phyloP scores from a whole-genome alignment of 192 early-diverging fungal species.

The Linnemannia exigua region DNA sequence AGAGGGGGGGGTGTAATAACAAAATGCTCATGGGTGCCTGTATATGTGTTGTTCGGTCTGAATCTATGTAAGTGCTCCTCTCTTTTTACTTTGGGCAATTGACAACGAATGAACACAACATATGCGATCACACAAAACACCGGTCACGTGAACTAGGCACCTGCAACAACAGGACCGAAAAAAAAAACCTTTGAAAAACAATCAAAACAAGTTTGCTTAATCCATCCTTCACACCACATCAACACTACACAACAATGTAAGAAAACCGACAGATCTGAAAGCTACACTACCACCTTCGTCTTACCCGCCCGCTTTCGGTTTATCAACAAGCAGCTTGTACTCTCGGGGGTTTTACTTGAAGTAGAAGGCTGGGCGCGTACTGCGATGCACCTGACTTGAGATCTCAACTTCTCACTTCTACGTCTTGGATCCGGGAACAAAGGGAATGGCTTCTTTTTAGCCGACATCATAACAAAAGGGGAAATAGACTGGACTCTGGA shows the following conservation, averaged over 20 bases:
- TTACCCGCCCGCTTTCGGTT: too few species aligned
- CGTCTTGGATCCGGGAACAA: neutral
- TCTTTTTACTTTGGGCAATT: neutral
- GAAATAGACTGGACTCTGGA: neutral
- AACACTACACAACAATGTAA: conserved; percentile 9
- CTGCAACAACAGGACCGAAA: neutral
- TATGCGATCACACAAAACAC: neutral
- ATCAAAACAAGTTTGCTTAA: conserved; percentile 10
- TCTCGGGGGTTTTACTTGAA: neutral
- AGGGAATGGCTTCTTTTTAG: neutral
- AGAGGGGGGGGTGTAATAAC: neutral
- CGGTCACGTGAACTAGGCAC: neutral
- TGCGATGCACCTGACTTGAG: neutral
- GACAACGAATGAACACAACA: too few species aligned
- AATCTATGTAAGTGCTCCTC: neutral
- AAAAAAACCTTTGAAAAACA: neutral
- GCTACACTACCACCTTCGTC: neutral
- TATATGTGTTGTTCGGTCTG: neutral
- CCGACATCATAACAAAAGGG: neutral
- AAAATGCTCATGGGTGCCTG: neutral
- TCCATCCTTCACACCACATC: conserved; percentile 12
- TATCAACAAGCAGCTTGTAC: neutral
- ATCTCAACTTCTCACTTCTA: neutral
- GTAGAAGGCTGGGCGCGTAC: neutral
- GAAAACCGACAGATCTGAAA: neutral